A percentile compares a stretch with the other conserved stretches of the same genome.
Conservation (phyloP, 2,329 filamentous ascomycete species). For the Xylariaceae sp. region DNA sequence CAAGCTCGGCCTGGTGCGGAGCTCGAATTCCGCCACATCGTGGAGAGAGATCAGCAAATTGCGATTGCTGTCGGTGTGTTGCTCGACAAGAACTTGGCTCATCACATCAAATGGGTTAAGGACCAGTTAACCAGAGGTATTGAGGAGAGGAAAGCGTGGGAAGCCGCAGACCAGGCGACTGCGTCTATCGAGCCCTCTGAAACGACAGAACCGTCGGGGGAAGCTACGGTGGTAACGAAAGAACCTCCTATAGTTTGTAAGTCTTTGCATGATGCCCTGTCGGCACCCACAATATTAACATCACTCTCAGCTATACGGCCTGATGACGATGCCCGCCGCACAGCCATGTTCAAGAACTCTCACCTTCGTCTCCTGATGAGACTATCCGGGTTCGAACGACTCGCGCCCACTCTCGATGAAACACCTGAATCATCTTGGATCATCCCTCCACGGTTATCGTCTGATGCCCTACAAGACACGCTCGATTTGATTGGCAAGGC, state of each 20-base stretch:
- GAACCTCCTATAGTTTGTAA: conserved; percentile 49
- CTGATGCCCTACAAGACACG: conserved; percentile 61
- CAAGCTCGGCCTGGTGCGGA: conserved; percentile 69
- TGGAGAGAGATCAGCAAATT: conserved; percentile 66
- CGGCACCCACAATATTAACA: conserved; percentile 26
- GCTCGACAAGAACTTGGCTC: conserved; percentile 70
- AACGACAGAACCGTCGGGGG: conserved; percentile 22
- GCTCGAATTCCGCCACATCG: conserved; percentile 71
- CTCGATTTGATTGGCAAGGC: conserved; percentile 70
- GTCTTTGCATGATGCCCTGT: conserved; percentile 24
- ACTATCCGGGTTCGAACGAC: conserved; percentile 63
- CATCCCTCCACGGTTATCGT: conserved; percentile 60
- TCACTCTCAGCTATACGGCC: conserved; percentile 49
- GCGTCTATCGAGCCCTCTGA: conserved; percentile 34
- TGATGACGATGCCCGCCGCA: conserved; percentile 59
- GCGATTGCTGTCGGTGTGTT: conserved; percentile 74
- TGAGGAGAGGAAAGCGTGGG: conserved; percentile 71
- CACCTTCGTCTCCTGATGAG: conserved; percentile 81
- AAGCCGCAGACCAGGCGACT: conserved; percentile 61
- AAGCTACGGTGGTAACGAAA: conserved; percentile 28
- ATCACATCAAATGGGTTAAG: conserved; percentile 79
- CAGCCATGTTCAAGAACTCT: conserved; percentile 82
- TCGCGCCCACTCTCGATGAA: conserved; percentile 54
- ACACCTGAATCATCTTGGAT: conserved; percentile 73
- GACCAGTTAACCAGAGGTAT: conserved; percentile 61